Conservation (phyloP, 2,329 filamentous ascomycete species). For the Coniochaeta sp. region DNA sequence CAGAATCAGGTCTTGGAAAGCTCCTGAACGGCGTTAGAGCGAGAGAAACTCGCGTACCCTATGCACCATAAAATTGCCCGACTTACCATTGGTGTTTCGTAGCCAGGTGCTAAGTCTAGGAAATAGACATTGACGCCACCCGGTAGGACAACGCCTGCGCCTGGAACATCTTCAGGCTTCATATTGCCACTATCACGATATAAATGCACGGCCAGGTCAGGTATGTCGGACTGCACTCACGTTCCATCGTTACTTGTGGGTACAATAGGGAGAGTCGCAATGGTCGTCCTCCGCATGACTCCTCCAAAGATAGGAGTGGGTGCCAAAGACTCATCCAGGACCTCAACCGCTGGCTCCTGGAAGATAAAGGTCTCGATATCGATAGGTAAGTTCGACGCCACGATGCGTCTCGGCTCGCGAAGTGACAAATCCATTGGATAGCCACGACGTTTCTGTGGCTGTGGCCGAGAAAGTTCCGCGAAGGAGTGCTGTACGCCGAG, state of each 20-base stretch:
- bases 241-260: conserved; percentile 18
- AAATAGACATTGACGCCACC: conserved; percentile 23
- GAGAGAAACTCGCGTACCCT: too few species aligned
- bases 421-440: not conserved
- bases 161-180: conserved; percentile 18
- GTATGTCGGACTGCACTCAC: conserved; percentile 11
- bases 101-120: conserved; percentile 20
- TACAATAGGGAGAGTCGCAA: conserved; percentile 2
- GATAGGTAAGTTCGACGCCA: conserved; percentile 1
- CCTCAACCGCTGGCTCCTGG: conserved; percentile 1
- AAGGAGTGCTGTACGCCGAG: not conserved
- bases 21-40: too few species aligned
- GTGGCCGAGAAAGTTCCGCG: not conserved
- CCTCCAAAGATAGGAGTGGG: not conserved
- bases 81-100: conserved; percentile 18
- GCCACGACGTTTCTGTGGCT: not conserved
- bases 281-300: not conserved
- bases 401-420: not conserved
- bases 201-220: not conserved
- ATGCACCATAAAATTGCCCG: too few species aligned
- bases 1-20: not conserved
- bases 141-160: conserved; percentile 22
- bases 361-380: not conserved
- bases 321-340: not conserved
- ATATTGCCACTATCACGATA: conserved; percentile 13